Percentiles rank a stretch among this genome's conserved stretches.
Evolutionary conservation across 768 basidiomycete genomes (phyloP).

Genomic region (Paxillus involutus): DNA sequence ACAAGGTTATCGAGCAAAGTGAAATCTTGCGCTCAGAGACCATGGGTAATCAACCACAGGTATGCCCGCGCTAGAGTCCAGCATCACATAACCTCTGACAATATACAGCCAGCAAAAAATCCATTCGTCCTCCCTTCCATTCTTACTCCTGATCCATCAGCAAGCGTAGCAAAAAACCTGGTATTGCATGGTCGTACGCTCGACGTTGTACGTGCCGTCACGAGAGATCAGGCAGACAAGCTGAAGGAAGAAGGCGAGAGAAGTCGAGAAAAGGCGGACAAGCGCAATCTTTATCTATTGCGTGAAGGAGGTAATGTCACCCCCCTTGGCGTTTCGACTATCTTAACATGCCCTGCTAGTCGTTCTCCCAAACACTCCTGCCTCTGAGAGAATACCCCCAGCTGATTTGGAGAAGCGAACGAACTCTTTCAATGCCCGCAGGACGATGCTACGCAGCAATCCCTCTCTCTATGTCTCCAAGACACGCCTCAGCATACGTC

Average conservation of each 20-base stretch:
- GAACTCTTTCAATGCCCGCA: slow-evolving; percentile 81
- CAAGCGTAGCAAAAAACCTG: slow-evolving; percentile 74
- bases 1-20: slow-evolving; percentile 80
- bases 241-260: slow-evolving; percentile 88
- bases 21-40: slow-evolving; percentile 69
- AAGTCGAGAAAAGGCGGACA: slow-evolving; percentile 85
- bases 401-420: slow-evolving; percentile 86
- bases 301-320: slow-evolving; percentile 83
- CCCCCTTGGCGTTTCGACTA: neutral
- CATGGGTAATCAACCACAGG: slow-evolving; percentile 39
- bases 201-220: slow-evolving; percentile 88
- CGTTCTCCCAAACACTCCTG: slow-evolving; percentile 85
- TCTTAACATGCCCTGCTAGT: slow-evolving; percentile 47
- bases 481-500: slow-evolving; percentile 91
- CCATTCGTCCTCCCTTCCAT: slow-evolving; percentile 88
- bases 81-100: neutral
- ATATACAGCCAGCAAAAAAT: slow-evolving; percentile 62
- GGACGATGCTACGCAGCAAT: slow-evolving; percentile 82
- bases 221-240: slow-evolving; percentile 82
- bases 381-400: slow-evolving; percentile 65
- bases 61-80: slow-evolving; percentile 23
- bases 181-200: slow-evolving; percentile 92
- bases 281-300: slow-evolving; percentile 92
- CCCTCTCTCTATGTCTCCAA: slow-evolving; percentile 93
- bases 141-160: slow-evolving; percentile 91